phyloP scores from a whole-genome alignment of 2,329 filamentous ascomycete genomes.

The Xenoacremonium recifei region DNA sequence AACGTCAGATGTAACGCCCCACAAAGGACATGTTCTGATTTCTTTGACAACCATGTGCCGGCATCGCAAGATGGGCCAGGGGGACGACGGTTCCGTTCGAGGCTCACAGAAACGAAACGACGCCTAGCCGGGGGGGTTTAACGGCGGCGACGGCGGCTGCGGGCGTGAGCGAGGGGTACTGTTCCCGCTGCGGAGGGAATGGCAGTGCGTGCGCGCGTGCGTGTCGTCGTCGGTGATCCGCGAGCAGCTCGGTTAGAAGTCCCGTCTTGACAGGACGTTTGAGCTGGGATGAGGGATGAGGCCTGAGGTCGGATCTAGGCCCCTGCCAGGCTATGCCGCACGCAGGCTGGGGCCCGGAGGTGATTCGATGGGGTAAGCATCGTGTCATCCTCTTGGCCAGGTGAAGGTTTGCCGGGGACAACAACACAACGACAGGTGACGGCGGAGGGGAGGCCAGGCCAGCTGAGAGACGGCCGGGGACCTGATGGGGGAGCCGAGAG shows the following conservation, averaged over 20 bases:
- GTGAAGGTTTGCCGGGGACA: background rate
- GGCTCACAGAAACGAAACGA: background rate
- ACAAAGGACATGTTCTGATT: background rate
- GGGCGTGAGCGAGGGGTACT: background rate
- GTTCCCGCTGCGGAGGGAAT: background rate
- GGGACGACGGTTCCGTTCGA: background rate
- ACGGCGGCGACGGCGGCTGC: background rate
- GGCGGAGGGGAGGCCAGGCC: background rate
- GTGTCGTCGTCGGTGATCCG: background rate
- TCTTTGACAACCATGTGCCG: background rate
- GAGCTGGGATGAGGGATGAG: conserved; percentile 13
- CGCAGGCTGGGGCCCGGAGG: background rate
- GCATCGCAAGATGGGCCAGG: background rate
- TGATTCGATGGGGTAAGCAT: background rate
- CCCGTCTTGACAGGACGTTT: conserved; percentile 26
- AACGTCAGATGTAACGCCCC: background rate
- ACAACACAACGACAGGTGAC: background rate
- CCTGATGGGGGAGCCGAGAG: background rate
- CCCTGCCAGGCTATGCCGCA: too few relatives aligned
- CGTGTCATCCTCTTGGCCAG: background rate
- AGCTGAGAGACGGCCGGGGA: too few relatives aligned
- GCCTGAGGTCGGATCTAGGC: background rate
- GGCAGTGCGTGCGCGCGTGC: too few relatives aligned
- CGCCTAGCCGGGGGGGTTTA: too few relatives aligned
- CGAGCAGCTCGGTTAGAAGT: conserved; percentile 15